Percentiles rank a stretch among this genome's conserved stretches.
Conservation (phyloP, 805 yeast species). For the Jamesozyma hellenica region DNA sequence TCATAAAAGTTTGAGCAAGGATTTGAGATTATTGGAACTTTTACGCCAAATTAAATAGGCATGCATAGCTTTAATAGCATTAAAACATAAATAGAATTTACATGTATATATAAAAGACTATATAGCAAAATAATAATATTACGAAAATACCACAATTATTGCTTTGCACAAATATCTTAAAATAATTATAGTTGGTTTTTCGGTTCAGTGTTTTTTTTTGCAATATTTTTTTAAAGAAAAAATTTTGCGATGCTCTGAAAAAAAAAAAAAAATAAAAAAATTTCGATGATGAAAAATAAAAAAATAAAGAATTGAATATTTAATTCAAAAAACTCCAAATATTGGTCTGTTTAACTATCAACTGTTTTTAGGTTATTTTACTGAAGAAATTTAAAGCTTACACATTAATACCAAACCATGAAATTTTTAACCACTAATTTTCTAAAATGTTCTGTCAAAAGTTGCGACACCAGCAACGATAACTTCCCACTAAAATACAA, state of each 20-base stretch:
- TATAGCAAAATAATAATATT: too few relatives aligned
- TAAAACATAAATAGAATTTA: neutral
- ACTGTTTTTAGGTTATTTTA: too few relatives aligned
- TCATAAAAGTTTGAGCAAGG: slow-evolving; percentile 6
- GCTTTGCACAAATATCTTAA: too few relatives aligned
- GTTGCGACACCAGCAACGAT: slow-evolving; percentile 62
- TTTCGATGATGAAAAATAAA: neutral
- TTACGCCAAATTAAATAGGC: slow-evolving; percentile 1
- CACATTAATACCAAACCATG: slow-evolving; percentile 36
- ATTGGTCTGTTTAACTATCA: too few relatives aligned
- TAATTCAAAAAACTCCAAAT: too few relatives aligned
- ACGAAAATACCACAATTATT: too few relatives aligned
- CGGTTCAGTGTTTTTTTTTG: too few relatives aligned
- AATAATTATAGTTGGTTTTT: too few relatives aligned
- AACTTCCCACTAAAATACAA: slow-evolving; percentile 73
- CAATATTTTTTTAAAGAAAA: neutral
- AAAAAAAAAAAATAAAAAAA: neutral
- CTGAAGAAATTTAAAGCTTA: neutral
- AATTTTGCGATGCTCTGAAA: neutral
- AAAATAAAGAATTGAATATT: too few relatives aligned
- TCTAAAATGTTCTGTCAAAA: slow-evolving; percentile 82
- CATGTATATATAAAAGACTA: too few relatives aligned
- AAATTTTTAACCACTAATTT: slow-evolving; percentile 93
- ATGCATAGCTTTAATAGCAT: neutral
- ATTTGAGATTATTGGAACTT: slow-evolving; percentile 5